A percentile compares a stretch with the other conserved stretches of the same genome.
phyloP scores from a whole-genome alignment of 352 stramenopile species.

The Blastocystis sp. region DNA sequence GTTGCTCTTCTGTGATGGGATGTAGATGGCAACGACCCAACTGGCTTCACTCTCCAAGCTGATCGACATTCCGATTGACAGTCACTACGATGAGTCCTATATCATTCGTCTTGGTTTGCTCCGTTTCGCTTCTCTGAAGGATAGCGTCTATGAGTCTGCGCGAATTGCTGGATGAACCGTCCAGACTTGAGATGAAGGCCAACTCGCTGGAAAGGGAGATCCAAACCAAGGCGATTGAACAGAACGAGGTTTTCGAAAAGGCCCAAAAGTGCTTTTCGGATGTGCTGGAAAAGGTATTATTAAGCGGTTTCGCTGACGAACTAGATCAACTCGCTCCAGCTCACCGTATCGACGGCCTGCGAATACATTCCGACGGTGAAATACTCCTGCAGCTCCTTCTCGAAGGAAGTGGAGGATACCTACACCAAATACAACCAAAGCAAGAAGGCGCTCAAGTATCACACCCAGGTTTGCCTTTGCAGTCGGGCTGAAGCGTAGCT shows the following conservation, averaged over 20 bases:
- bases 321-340: constrained; percentile 62
- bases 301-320: constrained; percentile 67
- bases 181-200: constrained; percentile 79
- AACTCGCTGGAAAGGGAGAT: constrained; percentile 80
- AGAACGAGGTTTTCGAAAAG: constrained; percentile 86
- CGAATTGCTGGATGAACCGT: constrained; percentile 74
- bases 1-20: not conserved
- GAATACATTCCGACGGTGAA: constrained; percentile 59
- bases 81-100: constrained; percentile 68
- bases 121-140: not conserved
- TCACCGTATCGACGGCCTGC: constrained; percentile 1
- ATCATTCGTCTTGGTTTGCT: constrained; percentile 51
- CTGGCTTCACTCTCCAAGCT: constrained; percentile 57
- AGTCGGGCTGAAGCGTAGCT: constrained; percentile 75
- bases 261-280: constrained; percentile 82
- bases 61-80: constrained; percentile 62
- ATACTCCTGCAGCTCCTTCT: constrained; percentile 66
- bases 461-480: constrained; percentile 70
- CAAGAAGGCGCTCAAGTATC: constrained; percentile 85
- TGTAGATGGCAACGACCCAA: constrained; percentile 58
- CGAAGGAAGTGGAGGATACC: constrained; percentile 55
- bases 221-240: constrained; percentile 78
- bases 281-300: constrained; percentile 72
- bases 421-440: constrained; percentile 76
- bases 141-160: constrained; percentile 67